A percentile compares a stretch with the other conserved stretches of the same genome.
phyloP scores from a whole-genome alignment of 1,139 yeast genomes.

The Suhomyces atakaporum region DNA sequence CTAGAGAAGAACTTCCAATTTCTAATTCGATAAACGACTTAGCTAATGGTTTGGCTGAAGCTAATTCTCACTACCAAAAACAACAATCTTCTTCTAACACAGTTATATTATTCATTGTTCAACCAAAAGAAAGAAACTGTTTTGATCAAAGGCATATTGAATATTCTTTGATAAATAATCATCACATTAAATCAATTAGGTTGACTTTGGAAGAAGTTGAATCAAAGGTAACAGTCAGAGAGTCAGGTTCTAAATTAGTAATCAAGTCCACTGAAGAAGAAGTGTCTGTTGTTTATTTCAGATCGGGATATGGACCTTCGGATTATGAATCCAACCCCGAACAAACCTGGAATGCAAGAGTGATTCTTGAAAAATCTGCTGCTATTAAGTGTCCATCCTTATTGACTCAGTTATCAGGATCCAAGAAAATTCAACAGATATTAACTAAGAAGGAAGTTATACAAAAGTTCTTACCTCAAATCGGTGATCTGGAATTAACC shows the following conservation, averaged over 20 bases:
- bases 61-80: constrained; percentile 53
- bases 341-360: constrained; percentile 76
- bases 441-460: constrained; percentile 60
- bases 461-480: constrained; percentile 44
- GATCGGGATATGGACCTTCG: constrained; percentile 84
- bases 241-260: constrained; percentile 45
- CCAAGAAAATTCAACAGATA: constrained; percentile 90
- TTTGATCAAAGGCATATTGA: constrained; percentile 90
- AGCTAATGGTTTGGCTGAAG: constrained; percentile 72
- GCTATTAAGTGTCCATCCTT: constrained; percentile 93
- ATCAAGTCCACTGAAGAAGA: constrained; percentile 62
- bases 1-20: constrained; percentile 57
- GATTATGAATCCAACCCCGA: constrained; percentile 59
- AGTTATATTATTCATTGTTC: constrained; percentile 77
- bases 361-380: constrained; percentile 64
- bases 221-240: constrained; percentile 34
- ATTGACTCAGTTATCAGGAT: constrained; percentile 85
- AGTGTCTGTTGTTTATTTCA: constrained; percentile 83
- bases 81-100: constrained; percentile 30
- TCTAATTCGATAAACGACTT: constrained; percentile 64
- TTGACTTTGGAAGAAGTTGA: constrained; percentile 65
- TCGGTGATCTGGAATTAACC: constrained; percentile 26
- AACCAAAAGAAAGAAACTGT: constrained; percentile 82
- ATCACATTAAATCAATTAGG: constrained; percentile 63
- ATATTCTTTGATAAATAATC: constrained; percentile 58